A percentile compares a stretch with the other conserved stretches of the same genome.
These are phyloP conservation scores for Trichoderma reesei DNA, from an alignment of 495 filamentous ascomycete species.

Conservation along the genomic window DNA sequence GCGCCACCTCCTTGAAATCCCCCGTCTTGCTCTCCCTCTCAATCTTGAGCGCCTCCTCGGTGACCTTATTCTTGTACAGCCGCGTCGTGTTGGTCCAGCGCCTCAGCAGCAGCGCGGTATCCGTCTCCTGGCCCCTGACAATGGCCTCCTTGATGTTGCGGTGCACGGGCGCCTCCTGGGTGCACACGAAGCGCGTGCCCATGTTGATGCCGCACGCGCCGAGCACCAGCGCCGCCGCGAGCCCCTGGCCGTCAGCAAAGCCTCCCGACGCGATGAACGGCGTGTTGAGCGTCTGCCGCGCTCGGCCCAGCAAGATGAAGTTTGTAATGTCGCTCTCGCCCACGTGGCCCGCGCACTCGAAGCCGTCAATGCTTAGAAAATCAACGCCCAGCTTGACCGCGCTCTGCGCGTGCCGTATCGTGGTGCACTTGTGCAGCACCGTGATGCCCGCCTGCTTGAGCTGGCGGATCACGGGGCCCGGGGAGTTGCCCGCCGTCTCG, in stretches of 20 bases:
- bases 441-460: slow-evolving; percentile 70
- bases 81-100: slow-evolving; percentile 90
- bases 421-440: slow-evolving; percentile 96
- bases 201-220: slow-evolving; percentile 96
- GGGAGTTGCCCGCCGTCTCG: slow-evolving; percentile 93
- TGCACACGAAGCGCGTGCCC: slow-evolving; percentile 92
- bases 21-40: slow-evolving; percentile 79
- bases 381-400: slow-evolving; percentile 94
- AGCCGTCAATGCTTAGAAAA: slow-evolving; percentile 93
- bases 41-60: slow-evolving; percentile 67
- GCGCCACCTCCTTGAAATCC: slow-evolving; percentile 85
- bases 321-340: slow-evolving; percentile 97
- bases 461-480: slow-evolving; percentile 80
- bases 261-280: slow-evolving; percentile 95
- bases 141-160: slow-evolving; percentile 88
- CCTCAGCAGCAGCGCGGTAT: slow-evolving; percentile 80
- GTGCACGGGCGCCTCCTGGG: slow-evolving; percentile 86
- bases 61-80: slow-evolving; percentile 82
- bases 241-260: slow-evolving; percentile 88
- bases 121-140: slow-evolving; percentile 77
- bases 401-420: slow-evolving; percentile 83
- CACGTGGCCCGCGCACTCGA: slow-evolving; percentile 89
- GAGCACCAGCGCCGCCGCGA: slow-evolving; percentile 83
- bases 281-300: slow-evolving; percentile 71
- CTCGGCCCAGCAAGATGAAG: slow-evolving; percentile 82